These are phyloP conservation scores for Talaromyces proteolyticus DNA, from an alignment of 495 filamentous ascomycete species.

Conservation along the genomic window DNA sequence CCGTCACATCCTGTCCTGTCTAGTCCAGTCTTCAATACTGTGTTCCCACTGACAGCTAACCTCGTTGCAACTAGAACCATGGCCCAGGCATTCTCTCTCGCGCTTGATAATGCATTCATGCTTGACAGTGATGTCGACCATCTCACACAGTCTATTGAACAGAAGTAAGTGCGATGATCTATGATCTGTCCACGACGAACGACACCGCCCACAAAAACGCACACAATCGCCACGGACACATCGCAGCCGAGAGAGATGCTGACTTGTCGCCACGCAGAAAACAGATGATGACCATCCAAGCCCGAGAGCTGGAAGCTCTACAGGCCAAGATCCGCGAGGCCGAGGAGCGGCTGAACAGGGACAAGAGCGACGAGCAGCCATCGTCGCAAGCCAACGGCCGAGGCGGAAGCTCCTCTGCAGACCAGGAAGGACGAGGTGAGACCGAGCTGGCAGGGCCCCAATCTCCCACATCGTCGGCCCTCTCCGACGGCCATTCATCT, in stretches of 20 bases:
- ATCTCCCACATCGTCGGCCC: slow-evolving; percentile 3
- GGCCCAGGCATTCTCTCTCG: slow-evolving; percentile 78
- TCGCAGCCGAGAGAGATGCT: too few relatives aligned
- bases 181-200: slow-evolving; percentile 3
- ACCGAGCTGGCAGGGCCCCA: slow-evolving; percentile 6
- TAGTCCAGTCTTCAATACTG: background rate
- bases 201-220: slow-evolving; percentile 27
- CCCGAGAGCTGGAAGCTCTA: slow-evolving; percentile 75
- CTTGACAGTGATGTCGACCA: slow-evolving; percentile 75
- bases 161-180: slow-evolving; percentile 58
- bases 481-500: slow-evolving; percentile 9
- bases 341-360: slow-evolving; percentile 65
- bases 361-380: slow-evolving; percentile 5
- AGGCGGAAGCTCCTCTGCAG: slow-evolving; percentile 11
- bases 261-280: slow-evolving; percentile 28
- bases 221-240: slow-evolving; percentile 67
- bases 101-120: slow-evolving; percentile 83
- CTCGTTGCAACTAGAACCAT: slow-evolving; percentile 56
- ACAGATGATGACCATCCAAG: slow-evolving; percentile 73
- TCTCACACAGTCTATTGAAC: slow-evolving; percentile 70
- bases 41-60: slow-evolving; percentile 18
- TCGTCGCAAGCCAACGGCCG: slow-evolving; percentile 6
- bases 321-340: slow-evolving; percentile 79
- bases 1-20: background rate
- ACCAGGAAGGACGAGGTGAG: slow-evolving; percentile 13